These are phyloP conservation scores for Neonectria magnoliae DNA, from an alignment of 2,329 filamentous ascomycete species.

Conservation along the genomic window DNA sequence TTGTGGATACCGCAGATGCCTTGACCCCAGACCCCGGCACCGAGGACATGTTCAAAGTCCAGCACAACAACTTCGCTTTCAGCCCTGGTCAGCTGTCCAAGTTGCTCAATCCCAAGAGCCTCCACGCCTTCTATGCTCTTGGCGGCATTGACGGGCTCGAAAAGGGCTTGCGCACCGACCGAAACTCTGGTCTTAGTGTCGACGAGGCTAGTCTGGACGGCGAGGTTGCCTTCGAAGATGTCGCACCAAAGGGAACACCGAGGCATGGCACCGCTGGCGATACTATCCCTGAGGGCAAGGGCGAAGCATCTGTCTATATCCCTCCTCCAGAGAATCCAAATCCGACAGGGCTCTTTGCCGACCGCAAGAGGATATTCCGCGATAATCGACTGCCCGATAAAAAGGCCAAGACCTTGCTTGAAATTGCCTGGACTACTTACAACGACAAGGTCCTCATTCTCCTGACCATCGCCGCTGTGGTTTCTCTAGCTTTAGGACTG, in stretches of 20 bases:
- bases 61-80: constrained; percentile 86
- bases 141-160: constrained; percentile 79
- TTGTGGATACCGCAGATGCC: constrained; percentile 44
- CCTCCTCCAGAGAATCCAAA: constrained; percentile 37
- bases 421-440: constrained; percentile 75
- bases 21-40: constrained; percentile 70
- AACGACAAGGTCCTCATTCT: constrained; percentile 80
- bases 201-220: constrained; percentile 75
- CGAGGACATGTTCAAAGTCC: constrained; percentile 76
- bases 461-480: constrained; percentile 72
- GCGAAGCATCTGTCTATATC: constrained; percentile 39
- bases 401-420: constrained; percentile 69
- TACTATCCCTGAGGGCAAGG: constrained; percentile 42
- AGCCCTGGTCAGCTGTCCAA: constrained; percentile 83
- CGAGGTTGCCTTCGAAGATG: constrained; percentile 75
- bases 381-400: constrained; percentile 72
- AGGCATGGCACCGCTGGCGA: constrained; percentile 48
- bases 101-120: constrained; percentile 81
- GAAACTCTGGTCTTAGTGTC: constrained; percentile 71
- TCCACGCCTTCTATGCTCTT: constrained; percentile 77
- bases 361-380: constrained; percentile 58
- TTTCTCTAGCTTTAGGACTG: constrained; percentile 75
- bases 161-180: constrained; percentile 75
- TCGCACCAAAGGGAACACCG: constrained; percentile 49
- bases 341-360: constrained; percentile 36